phyloP scores from a whole-genome alignment of 176 grass and related monocot species.

The Aegilops tauschii region DNA sequence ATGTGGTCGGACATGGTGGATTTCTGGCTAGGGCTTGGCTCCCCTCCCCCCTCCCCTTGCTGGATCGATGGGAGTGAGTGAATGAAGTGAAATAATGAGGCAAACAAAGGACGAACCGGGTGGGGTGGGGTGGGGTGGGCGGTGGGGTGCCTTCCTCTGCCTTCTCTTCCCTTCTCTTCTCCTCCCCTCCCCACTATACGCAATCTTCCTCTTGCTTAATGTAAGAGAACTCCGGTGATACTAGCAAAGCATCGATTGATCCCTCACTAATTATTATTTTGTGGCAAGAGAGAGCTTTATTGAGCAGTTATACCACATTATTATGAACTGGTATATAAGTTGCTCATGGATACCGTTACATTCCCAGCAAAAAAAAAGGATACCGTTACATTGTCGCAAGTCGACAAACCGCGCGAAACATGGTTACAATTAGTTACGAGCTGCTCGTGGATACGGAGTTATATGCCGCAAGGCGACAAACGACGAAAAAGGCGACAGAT shows the following conservation, averaged over 20 bases:
- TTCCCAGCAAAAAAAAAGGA: no score
- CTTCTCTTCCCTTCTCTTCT: background rate
- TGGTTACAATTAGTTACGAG: no score
- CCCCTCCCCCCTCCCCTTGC: background rate
- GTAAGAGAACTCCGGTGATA: no score
- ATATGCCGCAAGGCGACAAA: no score
- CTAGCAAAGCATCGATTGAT: no score
- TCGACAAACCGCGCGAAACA: no score
- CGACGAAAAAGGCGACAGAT: fast-evolving
- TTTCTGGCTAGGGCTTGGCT: slow-evolving; percentile 14
- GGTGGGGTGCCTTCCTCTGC: background rate
- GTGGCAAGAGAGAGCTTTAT: background rate
- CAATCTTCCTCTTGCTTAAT: background rate
- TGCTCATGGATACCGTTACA: background rate
- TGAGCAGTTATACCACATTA: background rate
- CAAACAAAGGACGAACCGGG: background rate
- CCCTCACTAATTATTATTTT: background rate
- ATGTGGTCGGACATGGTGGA: slow-evolving; percentile 44
- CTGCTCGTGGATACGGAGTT: background rate
- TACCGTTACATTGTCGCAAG: no score
- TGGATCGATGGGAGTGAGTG: slow-evolving; percentile 6
- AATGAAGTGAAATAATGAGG: background rate
- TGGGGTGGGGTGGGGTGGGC: background rate
- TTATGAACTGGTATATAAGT: background rate
- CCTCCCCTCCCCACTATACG: background rate